Evolutionary conservation across 1,284 basidiomycete species (phyloP), one percentile per base, ranked within the genome.

Genomic region (Sparassis latifolia): DNA sequence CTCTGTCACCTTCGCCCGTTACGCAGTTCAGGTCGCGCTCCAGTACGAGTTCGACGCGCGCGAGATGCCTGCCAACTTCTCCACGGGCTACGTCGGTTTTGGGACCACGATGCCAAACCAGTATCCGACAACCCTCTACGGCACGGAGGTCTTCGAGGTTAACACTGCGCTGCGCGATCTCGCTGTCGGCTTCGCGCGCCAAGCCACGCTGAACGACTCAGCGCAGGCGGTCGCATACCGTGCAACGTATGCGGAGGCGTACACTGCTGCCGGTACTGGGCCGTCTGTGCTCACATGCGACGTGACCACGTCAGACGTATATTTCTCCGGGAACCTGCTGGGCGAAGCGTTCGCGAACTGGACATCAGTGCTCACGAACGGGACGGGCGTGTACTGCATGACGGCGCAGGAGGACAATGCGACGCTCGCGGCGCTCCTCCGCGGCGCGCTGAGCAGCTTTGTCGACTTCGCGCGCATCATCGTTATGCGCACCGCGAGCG

Each of bases 391-490:
- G 37, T 77, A 76, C 61, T 70, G 69, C 50, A 66, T 71, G 20
- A 73, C 74, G 4, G 72, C 73, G 7, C 73, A 78, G 56, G 77
- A 79, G 58, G 77, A 78, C 62, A 77, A 75, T 55, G 75, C 71
- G 12, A 68, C 66, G 29, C 70, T 77, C 33, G 73, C 72, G 48
- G 67, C 68, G 2, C 67, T 77, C 48, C 55, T 77, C 30, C 69
- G 75, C 31, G 71, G 67, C 2, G 64, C 68, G 45, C 59, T 67
- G 42, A 66, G 68, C 28, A 65, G 67, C 1, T 58, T 65, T 32
- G 62, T 73, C 52, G 76, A 78, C 60, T 77, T 75, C 58, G 56
- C 65, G 2, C 67, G 76, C 41, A 63, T 76, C 43, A 66, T 77
- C 52, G 52, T 76, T 51, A 71, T 77, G 63, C 68, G 76, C 28